phyloP scores from a whole-genome alignment of 225 moss, liverwort and hornwort species.

The Pleurozium schreberi region DNA sequence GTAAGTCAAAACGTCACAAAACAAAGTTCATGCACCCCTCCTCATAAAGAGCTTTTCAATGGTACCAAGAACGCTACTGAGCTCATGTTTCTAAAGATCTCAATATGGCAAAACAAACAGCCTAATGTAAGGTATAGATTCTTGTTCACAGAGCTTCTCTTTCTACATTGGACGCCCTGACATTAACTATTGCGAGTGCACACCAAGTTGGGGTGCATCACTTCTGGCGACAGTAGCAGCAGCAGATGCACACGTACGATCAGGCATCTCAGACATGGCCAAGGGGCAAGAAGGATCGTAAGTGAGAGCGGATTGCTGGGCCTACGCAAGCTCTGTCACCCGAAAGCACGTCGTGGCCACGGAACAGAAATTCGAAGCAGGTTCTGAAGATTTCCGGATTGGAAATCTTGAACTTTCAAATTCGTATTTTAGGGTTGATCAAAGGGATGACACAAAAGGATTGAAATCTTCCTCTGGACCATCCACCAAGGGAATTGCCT shows the following conservation, averaged over 20 bases:
- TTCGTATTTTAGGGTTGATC: neutral
- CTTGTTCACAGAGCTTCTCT: neutral
- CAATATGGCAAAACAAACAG: too few relatives aligned
- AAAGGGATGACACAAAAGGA: neutral
- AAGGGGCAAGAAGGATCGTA: neutral
- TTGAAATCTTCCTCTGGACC: neutral
- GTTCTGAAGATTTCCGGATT: neutral
- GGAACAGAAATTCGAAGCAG: neutral
- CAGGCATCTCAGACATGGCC: neutral
- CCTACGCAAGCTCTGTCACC: neutral
- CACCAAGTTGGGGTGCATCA: conserved; percentile 25
- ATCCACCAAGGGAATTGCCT: neutral
- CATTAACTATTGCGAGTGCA: conserved; percentile 16
- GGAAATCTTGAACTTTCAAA: neutral
- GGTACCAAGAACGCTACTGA: too few relatives aligned
- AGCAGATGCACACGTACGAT: neutral
- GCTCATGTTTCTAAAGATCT: too few relatives aligned
- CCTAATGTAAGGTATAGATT: too few relatives aligned
- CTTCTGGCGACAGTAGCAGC: neutral
- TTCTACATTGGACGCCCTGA: neutral
- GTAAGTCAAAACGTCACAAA: too few relatives aligned
- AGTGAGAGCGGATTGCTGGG: neutral
- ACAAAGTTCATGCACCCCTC: too few relatives aligned
- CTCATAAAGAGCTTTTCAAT: too few relatives aligned
- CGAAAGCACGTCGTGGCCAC: conserved; percentile 1